Base-by-base conservation (phyloP, 2,329 filamentous ascomycete species). In the Fusarium proliferatum region DNA sequence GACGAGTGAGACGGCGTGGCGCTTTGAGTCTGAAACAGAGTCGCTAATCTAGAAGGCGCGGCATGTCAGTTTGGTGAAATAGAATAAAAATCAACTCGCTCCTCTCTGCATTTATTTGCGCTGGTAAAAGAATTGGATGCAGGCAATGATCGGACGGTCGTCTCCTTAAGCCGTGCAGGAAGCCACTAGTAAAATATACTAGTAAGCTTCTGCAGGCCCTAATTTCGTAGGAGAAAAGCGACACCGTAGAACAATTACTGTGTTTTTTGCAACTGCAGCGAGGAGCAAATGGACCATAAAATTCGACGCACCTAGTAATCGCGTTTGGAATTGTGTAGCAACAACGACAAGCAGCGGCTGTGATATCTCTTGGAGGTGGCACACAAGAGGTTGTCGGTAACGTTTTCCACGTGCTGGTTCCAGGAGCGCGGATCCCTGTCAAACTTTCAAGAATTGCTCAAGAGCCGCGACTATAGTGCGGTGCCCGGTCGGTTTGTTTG, bases 391-490 rank as follows among this genome's bases (percentile, higher is more conserved):
- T 58, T 71, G 64, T 66, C 62, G 64, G 75, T 73, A 76, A 73
- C 66, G 64, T 41, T 48, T 67, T 75, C 71, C 75, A 77, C 73
- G 75, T 77, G 71, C 65, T 67, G 62, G 61, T 77, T 69, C 73
- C 75, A 61, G 62, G 59, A 66, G 65, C 49, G 61, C 69, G 75
- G 75, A 74, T 69, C 75, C 75, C 71, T 64, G 71, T 68, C 69
- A 73, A 69, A 73, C 51, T 75, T 72, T 69, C 26, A 55, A 69
- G 56, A 59, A 72, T 60, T 62, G 49, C 63, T 65, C 59, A 64
- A 63, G 41, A 70, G 61, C 65, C 63, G 64, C 52, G 49, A 28
- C 23, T 70, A 61, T 46, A 51, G 64, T 63, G 48, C 61, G 42
- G 61, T 68, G 66, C 55, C 59, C 56, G 39, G 59, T 63, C 53